Evolutionary conservation across 2,329 filamentous ascomycete genomes (phyloP).

Genomic region (Ilyonectria sp.): DNA sequence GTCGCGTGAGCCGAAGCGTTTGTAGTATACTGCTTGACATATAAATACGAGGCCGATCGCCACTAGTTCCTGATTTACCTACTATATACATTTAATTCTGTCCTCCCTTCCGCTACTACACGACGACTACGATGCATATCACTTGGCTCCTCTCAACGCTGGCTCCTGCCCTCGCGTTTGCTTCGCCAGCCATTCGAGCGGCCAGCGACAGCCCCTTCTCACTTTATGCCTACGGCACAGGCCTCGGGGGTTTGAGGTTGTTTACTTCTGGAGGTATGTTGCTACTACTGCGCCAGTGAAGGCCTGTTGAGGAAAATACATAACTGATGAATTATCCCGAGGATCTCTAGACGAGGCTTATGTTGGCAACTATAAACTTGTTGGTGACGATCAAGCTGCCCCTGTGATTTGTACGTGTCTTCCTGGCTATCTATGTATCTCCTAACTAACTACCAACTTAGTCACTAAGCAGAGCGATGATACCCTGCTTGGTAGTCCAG

Average conservation of each 20-base stretch:
- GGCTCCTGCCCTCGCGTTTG: not conserved
- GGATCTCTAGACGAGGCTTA: not conserved
- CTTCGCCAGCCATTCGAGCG: slow-evolving; percentile 2
- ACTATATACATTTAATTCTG: not conserved
- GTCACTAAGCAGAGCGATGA: slow-evolving; percentile 9
- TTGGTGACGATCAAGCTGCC: slow-evolving; percentile 6
- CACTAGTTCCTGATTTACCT: not conserved
- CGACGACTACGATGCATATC: not conserved
- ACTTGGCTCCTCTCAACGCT: not conserved
- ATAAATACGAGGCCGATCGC: not conserved
- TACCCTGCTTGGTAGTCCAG: slow-evolving; percentile 9
- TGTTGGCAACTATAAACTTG: slow-evolving; percentile 10
- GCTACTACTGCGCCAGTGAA: not conserved
- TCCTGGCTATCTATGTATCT: not conserved
- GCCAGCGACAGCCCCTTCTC: slow-evolving; percentile 8
- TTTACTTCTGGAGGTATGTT: slow-evolving; percentile 14
- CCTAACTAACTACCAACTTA: not conserved
- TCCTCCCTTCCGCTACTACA: not conserved
- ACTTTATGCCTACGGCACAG: slow-evolving; percentile 17
- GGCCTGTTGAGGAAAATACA: not conserved
- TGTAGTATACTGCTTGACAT: not conserved
- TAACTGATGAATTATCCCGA: not conserved
- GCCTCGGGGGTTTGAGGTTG: slow-evolving; percentile 7
- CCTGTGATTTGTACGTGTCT: slow-evolving; percentile 11
- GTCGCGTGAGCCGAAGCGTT: not conserved